Base-by-base conservation (phyloP, 768 basidiomycete species). In the Tulasnella sp. region DNA sequence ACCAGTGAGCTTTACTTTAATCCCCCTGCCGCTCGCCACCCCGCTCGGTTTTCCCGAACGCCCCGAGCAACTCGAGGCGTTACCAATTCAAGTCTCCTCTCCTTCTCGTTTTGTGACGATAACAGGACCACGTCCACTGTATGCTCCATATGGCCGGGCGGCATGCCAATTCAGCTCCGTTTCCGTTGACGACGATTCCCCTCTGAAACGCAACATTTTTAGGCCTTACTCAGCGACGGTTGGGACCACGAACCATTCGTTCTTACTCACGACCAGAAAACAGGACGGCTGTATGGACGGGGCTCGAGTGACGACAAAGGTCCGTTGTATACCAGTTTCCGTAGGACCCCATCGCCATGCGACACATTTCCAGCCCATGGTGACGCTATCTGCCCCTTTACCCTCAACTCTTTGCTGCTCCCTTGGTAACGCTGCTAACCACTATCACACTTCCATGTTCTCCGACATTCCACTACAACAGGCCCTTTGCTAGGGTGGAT, bases 291-390 rank as follows among this genome's bases (percentile, higher is more conserved):
- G 23, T 82, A 86, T 58, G 92, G 92, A 4, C 84, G 91, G 52
- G 93, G 91, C 15, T 81, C 85, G 27, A 81, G 84, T 9, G 90
- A 93, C 67, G 92, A 93, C 73, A 94, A 94, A 69, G 90, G 55
- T 57, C 11, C 14, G 32, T 40, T 17, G 34, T 36, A 8, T 11
- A 8, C 50, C 50, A 6, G 9, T 31, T 29, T 7, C 1, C 17
- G 7, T 32, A 17, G 25, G 8, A 23, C 29, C 25, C n/a, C 19
- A 31, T 25, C 46, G 11, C 17, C 9, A 31, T n/a, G 9, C n/a
- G n/a, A n/a, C n/a, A n/a, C n/a, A n/a, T n/a, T n/a, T n/a, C n/a
- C n/a, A n/a, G n/a, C n/a, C n/a, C n/a, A n/a, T n/a, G n/a, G n/a
- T n/a, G n/a, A n/a, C n/a, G n/a, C n/a, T n/a, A n/a, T n/a, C n/a